Conservation (phyloP, 2,329 filamentous ascomycete genomes). For the Dothideomycetes sp. region DNA sequence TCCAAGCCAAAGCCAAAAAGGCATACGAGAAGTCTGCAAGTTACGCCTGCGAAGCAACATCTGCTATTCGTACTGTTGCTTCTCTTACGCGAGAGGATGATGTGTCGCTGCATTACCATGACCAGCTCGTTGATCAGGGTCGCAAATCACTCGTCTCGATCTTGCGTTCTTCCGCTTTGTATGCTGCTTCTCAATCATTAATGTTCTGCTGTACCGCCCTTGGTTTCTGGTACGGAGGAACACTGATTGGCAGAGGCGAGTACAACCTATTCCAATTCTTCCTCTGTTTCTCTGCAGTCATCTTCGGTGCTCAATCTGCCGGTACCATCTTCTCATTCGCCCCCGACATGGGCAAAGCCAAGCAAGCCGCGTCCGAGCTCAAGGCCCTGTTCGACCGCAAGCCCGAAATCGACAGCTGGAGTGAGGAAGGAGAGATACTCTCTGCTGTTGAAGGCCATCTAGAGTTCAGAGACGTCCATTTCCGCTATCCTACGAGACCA, state of each 20-base stretch:
- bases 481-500: conserved; percentile 83
- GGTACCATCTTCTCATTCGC: conserved; percentile 84
- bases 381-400: conserved; percentile 76
- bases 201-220: conserved; percentile 75
- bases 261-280: conserved; percentile 84
- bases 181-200: conserved; percentile 74
- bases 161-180: conserved; percentile 66
- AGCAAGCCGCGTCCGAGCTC: conserved; percentile 69
- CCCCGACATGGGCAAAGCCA: conserved; percentile 88
- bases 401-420: conserved; percentile 77
- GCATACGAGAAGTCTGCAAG: conserved; percentile 74
- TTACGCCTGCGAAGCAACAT: conserved; percentile 88
- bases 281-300: conserved; percentile 75
- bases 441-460: conserved; percentile 62
- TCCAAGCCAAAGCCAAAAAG: conserved; percentile 67
- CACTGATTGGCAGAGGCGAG: conserved; percentile 59
- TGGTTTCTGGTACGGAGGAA: conserved; percentile 88
- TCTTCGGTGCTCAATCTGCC: conserved; percentile 87
- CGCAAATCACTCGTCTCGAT: conserved; percentile 62
- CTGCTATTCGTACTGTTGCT: conserved; percentile 86
- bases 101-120: conserved; percentile 63
- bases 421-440: conserved; percentile 54
- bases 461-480: conserved; percentile 88
- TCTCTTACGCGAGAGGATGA: conserved; percentile 80
- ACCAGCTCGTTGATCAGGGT: conserved; percentile 57